Evolutionary conservation across 208 protist genomes (phyloP).

Genomic region (Leishmania mexicana): DNA sequence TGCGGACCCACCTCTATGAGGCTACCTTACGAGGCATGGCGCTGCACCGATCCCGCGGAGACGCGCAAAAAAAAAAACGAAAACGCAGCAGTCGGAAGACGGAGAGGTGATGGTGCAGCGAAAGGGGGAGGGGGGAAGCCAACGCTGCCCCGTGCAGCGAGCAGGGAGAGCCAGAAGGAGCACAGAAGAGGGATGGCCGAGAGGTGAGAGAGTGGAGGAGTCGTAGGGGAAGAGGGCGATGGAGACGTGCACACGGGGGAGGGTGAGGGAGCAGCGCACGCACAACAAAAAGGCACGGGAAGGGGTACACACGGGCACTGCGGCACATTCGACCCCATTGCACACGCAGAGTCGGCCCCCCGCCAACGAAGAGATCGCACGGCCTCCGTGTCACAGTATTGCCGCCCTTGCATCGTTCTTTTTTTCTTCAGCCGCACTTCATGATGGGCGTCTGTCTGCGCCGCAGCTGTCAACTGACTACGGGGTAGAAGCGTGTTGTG

Average conservation of each 20-base stretch:
- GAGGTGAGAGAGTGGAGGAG: background rate
- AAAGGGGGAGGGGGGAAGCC: background rate
- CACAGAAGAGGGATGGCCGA: background rate
- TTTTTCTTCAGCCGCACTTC: too few species aligned
- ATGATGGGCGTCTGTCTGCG: background rate
- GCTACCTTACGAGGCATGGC: background rate
- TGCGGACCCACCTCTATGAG: conserved; percentile 36
- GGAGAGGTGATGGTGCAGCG: background rate
- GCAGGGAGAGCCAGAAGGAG: background rate
- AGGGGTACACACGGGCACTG: background rate
- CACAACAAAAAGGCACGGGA: background rate
- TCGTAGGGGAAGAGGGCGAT: background rate
- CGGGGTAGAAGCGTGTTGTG: background rate
- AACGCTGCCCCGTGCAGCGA: background rate
- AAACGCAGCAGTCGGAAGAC: background rate
- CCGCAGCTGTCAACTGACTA: background rate
- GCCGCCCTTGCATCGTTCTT: background rate
- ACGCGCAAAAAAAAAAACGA: background rate
- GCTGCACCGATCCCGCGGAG: background rate
- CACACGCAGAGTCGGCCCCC: background rate
- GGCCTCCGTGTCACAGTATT: background rate
- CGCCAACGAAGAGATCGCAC: background rate
- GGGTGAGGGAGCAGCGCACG: background rate
- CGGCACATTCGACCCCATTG: too few species aligned
- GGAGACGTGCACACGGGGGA: background rate